Evolutionary conservation across 2,329 filamentous ascomycete species (phyloP).

Genomic region (Pseudogymnoascus sp.): DNA sequence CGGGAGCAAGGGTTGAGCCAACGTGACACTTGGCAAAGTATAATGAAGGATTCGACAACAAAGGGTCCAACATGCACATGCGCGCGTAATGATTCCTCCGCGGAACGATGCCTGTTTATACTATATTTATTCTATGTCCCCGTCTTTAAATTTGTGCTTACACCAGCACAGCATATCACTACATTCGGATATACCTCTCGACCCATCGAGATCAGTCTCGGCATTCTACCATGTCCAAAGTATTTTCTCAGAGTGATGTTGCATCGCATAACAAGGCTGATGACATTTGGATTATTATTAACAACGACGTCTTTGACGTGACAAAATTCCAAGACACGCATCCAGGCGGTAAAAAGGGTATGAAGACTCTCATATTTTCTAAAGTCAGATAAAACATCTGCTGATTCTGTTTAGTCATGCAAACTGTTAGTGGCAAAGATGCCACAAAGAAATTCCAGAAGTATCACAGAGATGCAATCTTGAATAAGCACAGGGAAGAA

Average conservation of each 20-base stretch:
- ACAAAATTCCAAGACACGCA: conserved; percentile 84
- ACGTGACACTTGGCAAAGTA: background rate
- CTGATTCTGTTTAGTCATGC: conserved; percentile 12
- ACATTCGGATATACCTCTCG: background rate
- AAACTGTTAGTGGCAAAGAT: conserved; percentile 20
- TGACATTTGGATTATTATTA: conserved; percentile 82
- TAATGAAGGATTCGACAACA: background rate
- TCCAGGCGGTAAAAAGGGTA: conserved; percentile 49
- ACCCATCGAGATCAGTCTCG: background rate
- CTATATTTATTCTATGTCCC: background rate
- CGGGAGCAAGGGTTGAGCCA: background rate
- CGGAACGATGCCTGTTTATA: background rate
- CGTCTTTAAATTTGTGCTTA: background rate
- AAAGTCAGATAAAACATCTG: background rate
- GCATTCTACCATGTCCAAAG: conserved; percentile 67
- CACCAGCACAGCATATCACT: background rate
- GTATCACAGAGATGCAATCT: conserved; percentile 17
- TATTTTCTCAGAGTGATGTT: conserved; percentile 77
- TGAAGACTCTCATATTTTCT: conserved; percentile 27
- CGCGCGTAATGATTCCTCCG: background rate
- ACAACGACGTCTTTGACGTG: conserved; percentile 92
- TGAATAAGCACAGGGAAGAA: conserved; percentile 52
- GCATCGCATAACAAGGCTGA: conserved; percentile 85
- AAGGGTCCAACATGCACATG: background rate
- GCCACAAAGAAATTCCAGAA: conserved; percentile 23